Conservation (phyloP, 139 green algal species). For the Spirogloea muscicola region DNA sequence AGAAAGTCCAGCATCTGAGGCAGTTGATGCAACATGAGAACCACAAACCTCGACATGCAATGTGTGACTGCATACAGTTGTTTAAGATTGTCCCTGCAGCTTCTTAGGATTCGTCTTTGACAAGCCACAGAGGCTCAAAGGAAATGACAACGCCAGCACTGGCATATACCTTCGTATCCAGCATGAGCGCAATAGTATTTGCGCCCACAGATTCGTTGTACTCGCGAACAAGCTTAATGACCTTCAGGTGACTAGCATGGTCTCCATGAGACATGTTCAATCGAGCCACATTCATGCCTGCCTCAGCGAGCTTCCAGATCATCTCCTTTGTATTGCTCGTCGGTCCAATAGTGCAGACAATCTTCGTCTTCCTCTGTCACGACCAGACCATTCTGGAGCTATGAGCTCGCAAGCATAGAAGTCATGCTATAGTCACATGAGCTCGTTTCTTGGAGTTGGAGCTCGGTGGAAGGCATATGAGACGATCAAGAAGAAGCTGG, state of each 20-base stretch:
- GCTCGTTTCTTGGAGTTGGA: no score
- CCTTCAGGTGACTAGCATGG: slow-evolving; percentile 58
- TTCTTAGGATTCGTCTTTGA: no score
- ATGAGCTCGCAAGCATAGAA: no score
- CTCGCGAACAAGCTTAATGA: slow-evolving; percentile 61
- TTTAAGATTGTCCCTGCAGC: no score
- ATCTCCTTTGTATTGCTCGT: slow-evolving; percentile 50
- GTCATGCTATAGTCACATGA: no score
- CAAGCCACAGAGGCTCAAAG: no score
- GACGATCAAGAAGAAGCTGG: no score
- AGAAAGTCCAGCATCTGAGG: neutral
- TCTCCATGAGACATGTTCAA: slow-evolving; percentile 72
- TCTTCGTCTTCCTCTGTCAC: slow-evolving; percentile 58
- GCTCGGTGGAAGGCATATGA: no score
- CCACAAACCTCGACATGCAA: neutral
- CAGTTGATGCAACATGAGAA: neutral
- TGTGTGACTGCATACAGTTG: slow-evolving; percentile 40
- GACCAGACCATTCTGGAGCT: no score
- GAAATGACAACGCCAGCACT: neutral
- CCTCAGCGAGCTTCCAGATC: slow-evolving; percentile 58
- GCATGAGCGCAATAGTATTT: slow-evolving; percentile 42
- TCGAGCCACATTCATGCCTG: slow-evolving; percentile 66
- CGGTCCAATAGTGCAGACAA: slow-evolving; percentile 63
- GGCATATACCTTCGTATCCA: slow-evolving; percentile 48
- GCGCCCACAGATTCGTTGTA: slow-evolving; percentile 33